A percentile compares a stretch with the other conserved stretches of the same genome.
phyloP scores from a whole-genome alignment of 345 rosid genomes.

The Microcos paniculata region DNA sequence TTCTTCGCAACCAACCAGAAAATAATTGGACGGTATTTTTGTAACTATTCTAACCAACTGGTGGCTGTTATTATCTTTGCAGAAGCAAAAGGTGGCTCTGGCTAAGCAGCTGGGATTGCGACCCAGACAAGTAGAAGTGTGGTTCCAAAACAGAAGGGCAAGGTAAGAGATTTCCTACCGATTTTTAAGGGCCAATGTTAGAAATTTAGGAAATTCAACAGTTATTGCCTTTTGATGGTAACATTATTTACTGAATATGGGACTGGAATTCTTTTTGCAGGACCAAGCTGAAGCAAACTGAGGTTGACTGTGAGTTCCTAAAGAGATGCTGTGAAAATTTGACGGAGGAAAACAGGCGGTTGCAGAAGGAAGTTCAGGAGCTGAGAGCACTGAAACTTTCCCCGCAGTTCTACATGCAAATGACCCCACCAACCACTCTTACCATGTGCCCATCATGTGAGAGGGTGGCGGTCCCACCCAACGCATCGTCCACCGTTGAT shows the following conservation, averaged over 20 bases:
- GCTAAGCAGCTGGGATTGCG: constrained; percentile 85
- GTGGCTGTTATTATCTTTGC: constrained; percentile 14
- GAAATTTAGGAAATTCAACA: background rate
- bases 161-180: constrained; percentile 43
- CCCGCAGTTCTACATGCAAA: constrained; percentile 97
- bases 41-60: constrained; percentile 9
- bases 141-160: constrained; percentile 99
- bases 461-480: constrained; percentile 74
- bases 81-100: constrained; percentile 89
- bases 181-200: constrained; percentile 4
- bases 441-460: constrained; percentile 99
- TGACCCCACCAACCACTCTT: constrained; percentile 97
- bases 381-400: constrained; percentile 92
- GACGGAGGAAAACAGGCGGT: constrained; percentile 92
- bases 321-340: constrained; percentile 95
- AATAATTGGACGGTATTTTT: constrained; percentile 7
- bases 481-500: constrained; percentile 34
- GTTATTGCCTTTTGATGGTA: background rate
- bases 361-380: constrained; percentile 94
- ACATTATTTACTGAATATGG: constrained; percentile 12
- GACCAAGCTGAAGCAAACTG: constrained; percentile 97
- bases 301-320: constrained; percentile 95
- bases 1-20: constrained; percentile 20
- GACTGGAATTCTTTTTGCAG: constrained; percentile 29
- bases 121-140: constrained; percentile 93